A percentile compares a stretch with the other conserved stretches of the same genome.
Conservation (phyloP, 108 stramenopile species). For the Skeletonema potamos region DNA sequence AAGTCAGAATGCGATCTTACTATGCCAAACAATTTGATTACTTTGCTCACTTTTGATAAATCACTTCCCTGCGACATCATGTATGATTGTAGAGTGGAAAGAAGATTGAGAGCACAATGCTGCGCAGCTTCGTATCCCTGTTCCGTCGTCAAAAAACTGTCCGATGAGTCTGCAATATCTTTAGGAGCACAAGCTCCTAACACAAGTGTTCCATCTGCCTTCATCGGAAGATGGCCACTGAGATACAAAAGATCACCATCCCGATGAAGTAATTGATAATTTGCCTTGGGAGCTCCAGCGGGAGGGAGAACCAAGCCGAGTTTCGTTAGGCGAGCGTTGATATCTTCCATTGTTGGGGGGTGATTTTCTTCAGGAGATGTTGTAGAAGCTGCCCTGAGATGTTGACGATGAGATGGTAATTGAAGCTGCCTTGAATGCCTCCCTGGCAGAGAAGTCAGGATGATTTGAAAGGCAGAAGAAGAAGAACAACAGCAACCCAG, state of each 20-base stretch:
- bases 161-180: slow-evolving; percentile 36
- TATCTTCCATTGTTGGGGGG: slow-evolving; percentile 15
- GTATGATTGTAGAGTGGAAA: slow-evolving; percentile 44
- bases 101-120: slow-evolving; percentile 54
- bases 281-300: slow-evolving; percentile 38
- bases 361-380: not conserved
- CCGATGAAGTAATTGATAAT: slow-evolving; percentile 45
- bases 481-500: not conserved
- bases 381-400: not conserved
- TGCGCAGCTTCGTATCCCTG: slow-evolving; percentile 60
- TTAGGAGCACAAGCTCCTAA: slow-evolving; percentile 43
- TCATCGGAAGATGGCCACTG: slow-evolving; percentile 51
- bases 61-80: slow-evolving; percentile 26
- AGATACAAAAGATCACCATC: slow-evolving; percentile 48
- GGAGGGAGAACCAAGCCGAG: slow-evolving; percentile 25
- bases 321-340: slow-evolving; percentile 27
- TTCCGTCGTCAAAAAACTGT: slow-evolving; percentile 31
- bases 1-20: slow-evolving; percentile 41
- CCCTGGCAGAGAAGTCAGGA: not conserved
- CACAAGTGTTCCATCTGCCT: slow-evolving; percentile 46
- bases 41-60: slow-evolving; percentile 26
- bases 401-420: too few relatives aligned
- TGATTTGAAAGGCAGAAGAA: not conserved
- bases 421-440: too few relatives aligned
- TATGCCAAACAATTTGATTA: slow-evolving; percentile 47